Evolutionary conservation across 805 yeast species (phyloP), one percentile per base, ranked within the genome.

Genomic region (Saccharomycopsis javanensis): DNA sequence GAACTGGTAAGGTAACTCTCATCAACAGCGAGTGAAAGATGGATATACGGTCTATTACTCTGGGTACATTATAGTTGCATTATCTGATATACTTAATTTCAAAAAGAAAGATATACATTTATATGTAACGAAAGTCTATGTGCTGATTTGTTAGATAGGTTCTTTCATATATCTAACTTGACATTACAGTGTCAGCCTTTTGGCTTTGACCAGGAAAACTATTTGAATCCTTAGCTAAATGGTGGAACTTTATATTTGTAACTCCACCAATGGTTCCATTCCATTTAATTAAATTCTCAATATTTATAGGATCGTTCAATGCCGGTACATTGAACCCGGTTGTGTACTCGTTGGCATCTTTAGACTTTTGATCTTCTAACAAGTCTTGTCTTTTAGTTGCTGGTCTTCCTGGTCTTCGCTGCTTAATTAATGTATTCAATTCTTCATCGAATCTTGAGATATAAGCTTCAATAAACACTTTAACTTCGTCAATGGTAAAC

Each of bases 321-420:
- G 89, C 90, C 1, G 97, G 97, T 4, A 85, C 74, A 52, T 75
- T 72, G 62, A 77, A 80, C 0, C 99, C 99, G 0, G 88, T 76
- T 20, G 70, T 73, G 64, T 79, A 89, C 57, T 85, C 81, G 45
- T 79, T 78, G 38, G 65, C 54, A 57, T 91, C 97, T 52, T 76
- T 71, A 55, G 84, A 81, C 51, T 75, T 75, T 65, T 79, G 79
- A 62, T 78, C 79, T 63, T 86, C 85, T 57, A 90, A 69, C 23
- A 79, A 65, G 62, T 81, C 83, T 65, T 88, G 96, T 66, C 82
- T 81, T 60, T 79, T 79, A 5, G 86, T 71, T 16, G 87, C 78
- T 8, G 99, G 96, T 72, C 98, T 79, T 16, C 96, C 95, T n/a
- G 90, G 82, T 67, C 96, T 80, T 74, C 96, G 80, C 56, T 77